Percentiles rank a stretch among this genome's conserved stretches.
Conservation (phyloP, 805 yeast species). For the Candida ficus region DNA sequence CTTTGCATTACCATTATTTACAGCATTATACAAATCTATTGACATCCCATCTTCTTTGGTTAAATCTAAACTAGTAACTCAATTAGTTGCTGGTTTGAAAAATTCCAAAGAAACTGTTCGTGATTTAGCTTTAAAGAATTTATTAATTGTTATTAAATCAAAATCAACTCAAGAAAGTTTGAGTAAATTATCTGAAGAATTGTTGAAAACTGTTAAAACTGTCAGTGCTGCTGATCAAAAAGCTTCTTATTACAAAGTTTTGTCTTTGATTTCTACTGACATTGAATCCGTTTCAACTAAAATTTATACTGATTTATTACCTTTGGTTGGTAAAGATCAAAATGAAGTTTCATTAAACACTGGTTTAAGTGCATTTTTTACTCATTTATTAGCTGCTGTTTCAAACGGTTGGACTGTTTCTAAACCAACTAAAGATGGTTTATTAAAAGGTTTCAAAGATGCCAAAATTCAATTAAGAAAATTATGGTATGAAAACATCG, state of each 20-base stretch:
- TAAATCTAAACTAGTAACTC: constrained; percentile 44
- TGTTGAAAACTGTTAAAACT: constrained; percentile 52
- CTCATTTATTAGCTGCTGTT: constrained; percentile 34
- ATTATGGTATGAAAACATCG: constrained; percentile 60
- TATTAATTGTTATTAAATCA: constrained; percentile 32
- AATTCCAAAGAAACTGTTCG: constrained; percentile 69
- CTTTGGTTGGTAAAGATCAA: constrained; percentile 65
- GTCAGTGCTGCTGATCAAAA: constrained; percentile 65
- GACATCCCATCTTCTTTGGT: constrained; percentile 39
- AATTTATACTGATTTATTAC: constrained; percentile 39
- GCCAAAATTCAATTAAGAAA: constrained; percentile 58
- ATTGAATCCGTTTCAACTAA: constrained; percentile 29
- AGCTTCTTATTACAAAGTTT: constrained; percentile 39
- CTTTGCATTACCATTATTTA: constrained; percentile 48
- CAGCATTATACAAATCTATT: constrained; percentile 26
- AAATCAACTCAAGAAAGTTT: constrained; percentile 26
- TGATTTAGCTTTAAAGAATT: constrained; percentile 16
- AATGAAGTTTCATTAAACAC: constrained; percentile 59
- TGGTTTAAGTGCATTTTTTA: constrained; percentile 45
- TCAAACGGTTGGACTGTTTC: constrained; percentile 16
- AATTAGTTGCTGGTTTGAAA: constrained; percentile 52
- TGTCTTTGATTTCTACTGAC: constrained; percentile 31
- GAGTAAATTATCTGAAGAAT: constrained; percentile 41
- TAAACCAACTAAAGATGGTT: constrained; percentile 22
- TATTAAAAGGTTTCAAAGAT: constrained; percentile 54